These are phyloP conservation scores for Neopestalotiopsis rosae DNA, from an alignment of 2,329 filamentous ascomycete species.

Conservation along the genomic window DNA sequence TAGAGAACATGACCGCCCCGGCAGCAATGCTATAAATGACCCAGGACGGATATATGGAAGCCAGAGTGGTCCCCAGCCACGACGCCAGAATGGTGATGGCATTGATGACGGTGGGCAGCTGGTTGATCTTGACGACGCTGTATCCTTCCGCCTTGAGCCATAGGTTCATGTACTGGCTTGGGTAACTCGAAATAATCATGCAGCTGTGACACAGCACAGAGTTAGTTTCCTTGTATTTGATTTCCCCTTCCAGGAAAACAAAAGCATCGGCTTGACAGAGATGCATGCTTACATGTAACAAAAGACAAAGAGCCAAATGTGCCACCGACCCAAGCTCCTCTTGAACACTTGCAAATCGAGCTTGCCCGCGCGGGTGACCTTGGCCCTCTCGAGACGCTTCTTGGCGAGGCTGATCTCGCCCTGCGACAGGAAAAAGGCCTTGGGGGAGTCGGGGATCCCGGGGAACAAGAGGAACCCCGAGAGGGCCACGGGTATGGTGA, in stretches of 20 bases:
- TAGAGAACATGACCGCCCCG: slow-evolving; percentile 46
- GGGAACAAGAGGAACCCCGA: slow-evolving; percentile 53
- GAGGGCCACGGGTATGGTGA: slow-evolving; percentile 57
- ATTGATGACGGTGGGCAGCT: slow-evolving; percentile 53
- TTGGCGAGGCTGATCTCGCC: slow-evolving; percentile 43
- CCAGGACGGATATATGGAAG: slow-evolving; percentile 56
- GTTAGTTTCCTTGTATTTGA: not conserved
- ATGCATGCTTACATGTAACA: slow-evolving; percentile 50
- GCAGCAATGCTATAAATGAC: slow-evolving; percentile 49
- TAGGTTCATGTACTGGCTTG: slow-evolving; percentile 54
- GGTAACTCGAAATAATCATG: slow-evolving; percentile 52
- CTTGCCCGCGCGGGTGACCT: slow-evolving; percentile 43
- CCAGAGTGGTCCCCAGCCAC: slow-evolving; percentile 54
- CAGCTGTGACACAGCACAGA: slow-evolving; percentile 32
- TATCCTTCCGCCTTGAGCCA: slow-evolving; percentile 57
- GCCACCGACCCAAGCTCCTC: slow-evolving; percentile 52
- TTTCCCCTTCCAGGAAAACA: not conserved
- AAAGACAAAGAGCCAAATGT: slow-evolving; percentile 54
- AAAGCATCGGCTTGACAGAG: not conserved
- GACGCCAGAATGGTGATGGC: slow-evolving; percentile 54
- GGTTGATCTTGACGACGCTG: slow-evolving; percentile 53
- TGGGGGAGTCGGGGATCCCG: slow-evolving; percentile 46
- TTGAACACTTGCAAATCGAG: slow-evolving; percentile 49
- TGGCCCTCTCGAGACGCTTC: slow-evolving; percentile 34
- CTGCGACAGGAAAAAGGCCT: slow-evolving; percentile 41